Evolutionary conservation across 371 early-diverging fungal genomes (phyloP).

Genomic region (Haplosporangium sp.): DNA sequence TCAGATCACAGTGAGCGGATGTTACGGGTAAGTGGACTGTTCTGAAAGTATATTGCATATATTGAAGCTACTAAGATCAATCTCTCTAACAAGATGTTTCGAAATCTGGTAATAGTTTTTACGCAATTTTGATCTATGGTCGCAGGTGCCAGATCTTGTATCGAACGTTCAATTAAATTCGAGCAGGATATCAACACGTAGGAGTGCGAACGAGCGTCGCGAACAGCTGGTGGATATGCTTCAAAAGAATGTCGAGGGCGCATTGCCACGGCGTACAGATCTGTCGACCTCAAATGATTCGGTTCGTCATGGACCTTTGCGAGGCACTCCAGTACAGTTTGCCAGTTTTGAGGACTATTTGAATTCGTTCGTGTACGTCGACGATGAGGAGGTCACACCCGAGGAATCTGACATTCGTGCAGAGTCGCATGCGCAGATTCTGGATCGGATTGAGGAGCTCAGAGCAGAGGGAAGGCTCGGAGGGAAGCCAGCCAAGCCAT

Average conservation of each 20-base stretch:
- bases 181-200: conserved; percentile 56
- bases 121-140: conserved; percentile 63
- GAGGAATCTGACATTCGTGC: conserved; percentile 61
- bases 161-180: conserved; percentile 42
- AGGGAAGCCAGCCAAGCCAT: conserved; percentile 56
- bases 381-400: conserved; percentile 68
- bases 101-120: conserved; percentile 51
- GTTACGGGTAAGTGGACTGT: conserved; percentile 56
- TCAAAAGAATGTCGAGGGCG: conserved; percentile 54
- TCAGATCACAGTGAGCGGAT: conserved; percentile 64
- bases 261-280: conserved; percentile 37
- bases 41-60: not conserved
- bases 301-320: conserved; percentile 14
- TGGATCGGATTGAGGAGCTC: conserved; percentile 58
- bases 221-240: conserved; percentile 58
- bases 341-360: conserved; percentile 61
- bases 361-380: conserved; percentile 66
- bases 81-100: not conserved
- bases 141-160: conserved; percentile 56
- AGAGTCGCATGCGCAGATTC: conserved; percentile 56
- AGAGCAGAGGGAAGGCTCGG: conserved; percentile 60
- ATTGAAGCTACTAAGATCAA: too few relatives aligned
- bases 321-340: conserved; percentile 8
- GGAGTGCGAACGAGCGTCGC: conserved; percentile 54
- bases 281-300: not conserved